These are phyloP conservation scores for Logfia minima DNA, from an alignment of 129 eudicot genomes.

Conservation along the genomic window DNA sequence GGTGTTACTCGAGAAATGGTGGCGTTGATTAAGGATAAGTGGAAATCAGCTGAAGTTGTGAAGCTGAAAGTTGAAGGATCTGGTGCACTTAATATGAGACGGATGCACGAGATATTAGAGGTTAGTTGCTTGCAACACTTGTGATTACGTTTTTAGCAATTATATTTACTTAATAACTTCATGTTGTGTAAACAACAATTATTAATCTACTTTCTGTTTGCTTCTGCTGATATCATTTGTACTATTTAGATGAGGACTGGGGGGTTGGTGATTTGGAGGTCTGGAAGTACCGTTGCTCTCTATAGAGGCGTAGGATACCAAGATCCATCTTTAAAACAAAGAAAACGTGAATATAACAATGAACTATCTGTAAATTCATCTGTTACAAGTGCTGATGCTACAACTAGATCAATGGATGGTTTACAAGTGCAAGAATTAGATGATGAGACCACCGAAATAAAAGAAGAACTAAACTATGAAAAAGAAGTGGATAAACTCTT, in stretches of 20 bases:
- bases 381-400: conserved; percentile 23
- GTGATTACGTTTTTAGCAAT: neutral
- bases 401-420: conserved; percentile 26
- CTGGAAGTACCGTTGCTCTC: conserved; percentile 77
- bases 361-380: conserved; percentile 35
- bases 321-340: conserved; percentile 46
- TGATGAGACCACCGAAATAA: conserved; percentile 28
- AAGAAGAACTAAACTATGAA: conserved; percentile 61
- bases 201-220: conserved; percentile 7
- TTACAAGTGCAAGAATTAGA: conserved; percentile 39
- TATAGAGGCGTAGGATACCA: conserved; percentile 83
- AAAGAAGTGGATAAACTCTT: conserved; percentile 82
- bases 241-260: conserved; percentile 73
- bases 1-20: conserved; percentile 79
- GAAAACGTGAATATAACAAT: conserved; percentile 33
- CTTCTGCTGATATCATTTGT: conserved; percentile 18
- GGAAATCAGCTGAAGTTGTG: conserved; percentile 79
- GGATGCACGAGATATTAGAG: conserved; percentile 89
- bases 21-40: conserved; percentile 68
- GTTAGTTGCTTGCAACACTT: conserved; percentile 41
- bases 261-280: conserved; percentile 92
- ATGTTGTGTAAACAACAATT: neutral
- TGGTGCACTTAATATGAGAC: conserved; percentile 92
- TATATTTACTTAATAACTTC: neutral
- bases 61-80: conserved; percentile 81